These are phyloP conservation scores for Tetrapyrgos nigripes DNA, from an alignment of 1,284 basidiomycete genomes.

Conservation along the genomic window DNA sequence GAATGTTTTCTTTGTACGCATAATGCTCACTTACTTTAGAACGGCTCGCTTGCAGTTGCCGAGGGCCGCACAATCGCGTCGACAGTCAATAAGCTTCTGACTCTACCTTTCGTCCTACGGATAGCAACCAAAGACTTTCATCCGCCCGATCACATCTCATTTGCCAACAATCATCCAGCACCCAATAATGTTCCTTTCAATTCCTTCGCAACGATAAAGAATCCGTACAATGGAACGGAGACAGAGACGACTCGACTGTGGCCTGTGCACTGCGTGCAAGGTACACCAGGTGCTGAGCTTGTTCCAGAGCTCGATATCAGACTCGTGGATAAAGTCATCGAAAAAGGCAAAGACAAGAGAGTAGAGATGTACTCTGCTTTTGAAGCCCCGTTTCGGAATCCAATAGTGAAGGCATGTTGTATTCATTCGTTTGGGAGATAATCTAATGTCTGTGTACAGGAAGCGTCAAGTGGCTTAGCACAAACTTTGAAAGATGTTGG, in stretches of 20 bases:
- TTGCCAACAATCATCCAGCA: constrained; percentile 58
- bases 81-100: constrained; percentile 50
- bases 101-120: constrained; percentile 43
- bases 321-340: constrained; percentile 37
- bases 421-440: too few relatives aligned
- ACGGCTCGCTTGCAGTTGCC: constrained; percentile 59
- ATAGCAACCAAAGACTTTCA: constrained; percentile 61
- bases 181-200: constrained; percentile 43
- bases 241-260: constrained; percentile 55
- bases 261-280: constrained; percentile 66
- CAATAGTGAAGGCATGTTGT: constrained; percentile 35
- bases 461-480: constrained; percentile 35
- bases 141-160: constrained; percentile 65
- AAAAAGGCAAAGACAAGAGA: constrained; percentile 40
- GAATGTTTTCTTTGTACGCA: background rate
- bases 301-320: constrained; percentile 40
- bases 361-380: constrained; percentile 64
- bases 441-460: too few relatives aligned
- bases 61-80: constrained; percentile 53
- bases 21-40: constrained; percentile 22
- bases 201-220: constrained; percentile 39
- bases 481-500: constrained; percentile 38
- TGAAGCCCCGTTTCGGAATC: constrained; percentile 38
- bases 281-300: constrained; percentile 48
- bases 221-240: constrained; percentile 37